Percentiles rank a stretch among this genome's conserved stretches.
phyloP scores from a whole-genome alignment of 1,284 basidiomycete genomes.

The Amylostereum areolatum region DNA sequence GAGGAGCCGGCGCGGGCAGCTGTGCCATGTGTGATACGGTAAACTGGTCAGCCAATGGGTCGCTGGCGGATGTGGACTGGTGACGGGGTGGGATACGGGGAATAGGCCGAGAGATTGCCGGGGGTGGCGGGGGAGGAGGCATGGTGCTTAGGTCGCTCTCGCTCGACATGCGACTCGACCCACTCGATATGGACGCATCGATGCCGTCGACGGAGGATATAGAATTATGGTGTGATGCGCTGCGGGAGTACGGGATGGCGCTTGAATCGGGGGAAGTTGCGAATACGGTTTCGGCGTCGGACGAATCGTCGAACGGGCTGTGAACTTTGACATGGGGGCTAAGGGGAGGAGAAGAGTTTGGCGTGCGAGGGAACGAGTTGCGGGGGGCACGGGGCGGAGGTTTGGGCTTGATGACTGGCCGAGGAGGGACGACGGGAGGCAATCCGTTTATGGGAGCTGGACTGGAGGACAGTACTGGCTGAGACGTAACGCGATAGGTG shows the following conservation, averaged over 20 bases:
- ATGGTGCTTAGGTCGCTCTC: conserved; percentile 2
- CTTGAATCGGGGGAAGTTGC: neutral
- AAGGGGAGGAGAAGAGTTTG: conserved; percentile 1
- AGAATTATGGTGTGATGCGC: neutral
- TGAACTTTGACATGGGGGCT: neutral
- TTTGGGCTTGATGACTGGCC: neutral
- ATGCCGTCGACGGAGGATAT: neutral
- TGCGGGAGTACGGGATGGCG: neutral
- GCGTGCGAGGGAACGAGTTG: conserved; percentile 8
- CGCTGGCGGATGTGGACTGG: conserved; percentile 8
- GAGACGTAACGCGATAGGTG: conserved; percentile 1
- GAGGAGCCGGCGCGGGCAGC: conserved; percentile 15
- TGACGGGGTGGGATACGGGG: conserved; percentile 25
- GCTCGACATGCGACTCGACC: conserved; percentile 2
- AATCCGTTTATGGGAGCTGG: neutral
- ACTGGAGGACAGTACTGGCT: neutral
- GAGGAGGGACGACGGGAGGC: conserved; percentile 3
- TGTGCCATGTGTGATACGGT: conserved; percentile 6
- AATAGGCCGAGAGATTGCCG: conserved; percentile 1
- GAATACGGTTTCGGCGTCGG: conserved; percentile 2
- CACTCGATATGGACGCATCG: neutral
- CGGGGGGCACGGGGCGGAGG: conserved; percentile 15
- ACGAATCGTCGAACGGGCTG: conserved; percentile 3
- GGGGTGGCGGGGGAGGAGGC: neutral
- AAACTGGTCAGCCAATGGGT: conserved; percentile 1